A percentile compares a stretch with the other conserved stretches of the same genome.
Evolutionary conservation across 2,329 filamentous ascomycete species (phyloP).

Genomic region (Beauveria australis): DNA sequence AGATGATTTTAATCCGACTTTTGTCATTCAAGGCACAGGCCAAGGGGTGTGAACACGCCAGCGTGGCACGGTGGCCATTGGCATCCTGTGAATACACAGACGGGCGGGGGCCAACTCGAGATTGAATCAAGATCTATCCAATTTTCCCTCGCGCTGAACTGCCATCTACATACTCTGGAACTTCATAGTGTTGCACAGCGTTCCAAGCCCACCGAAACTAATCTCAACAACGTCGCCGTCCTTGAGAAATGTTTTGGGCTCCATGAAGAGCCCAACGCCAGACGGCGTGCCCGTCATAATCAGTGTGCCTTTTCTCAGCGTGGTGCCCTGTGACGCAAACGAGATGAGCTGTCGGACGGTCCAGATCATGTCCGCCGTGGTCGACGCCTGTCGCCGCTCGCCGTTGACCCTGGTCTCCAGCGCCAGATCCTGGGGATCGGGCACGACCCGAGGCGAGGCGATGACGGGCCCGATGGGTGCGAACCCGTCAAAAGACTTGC

Average conservation of each 20-base stretch:
- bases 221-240: constrained; percentile 27
- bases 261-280: constrained; percentile 27
- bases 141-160: background rate
- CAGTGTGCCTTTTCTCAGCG: constrained; percentile 35
- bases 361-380: constrained; percentile 40
- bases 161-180: background rate
- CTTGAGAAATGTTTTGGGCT: constrained; percentile 21
- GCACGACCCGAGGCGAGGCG: constrained; percentile 16
- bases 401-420: constrained; percentile 33
- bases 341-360: constrained; percentile 31
- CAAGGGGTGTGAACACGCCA: too few relatives aligned
- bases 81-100: too few relatives aligned
- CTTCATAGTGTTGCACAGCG: background rate
- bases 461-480: constrained; percentile 41
- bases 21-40: too few relatives aligned
- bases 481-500: constrained; percentile 43
- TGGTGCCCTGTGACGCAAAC: constrained; percentile 28
- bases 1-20: too few relatives aligned
- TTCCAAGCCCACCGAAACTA: background rate
- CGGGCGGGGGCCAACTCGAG: too few relatives aligned
- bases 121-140: too few relatives aligned
- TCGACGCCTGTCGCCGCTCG: constrained; percentile 32
- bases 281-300: constrained; percentile 42
- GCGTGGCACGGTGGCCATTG: too few relatives aligned
- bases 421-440: background rate